Evolutionary conservation across 2,329 filamentous ascomycete genomes (phyloP), one percentile per base, ranked within the genome.

Genomic region (Fusarium sp.): DNA sequence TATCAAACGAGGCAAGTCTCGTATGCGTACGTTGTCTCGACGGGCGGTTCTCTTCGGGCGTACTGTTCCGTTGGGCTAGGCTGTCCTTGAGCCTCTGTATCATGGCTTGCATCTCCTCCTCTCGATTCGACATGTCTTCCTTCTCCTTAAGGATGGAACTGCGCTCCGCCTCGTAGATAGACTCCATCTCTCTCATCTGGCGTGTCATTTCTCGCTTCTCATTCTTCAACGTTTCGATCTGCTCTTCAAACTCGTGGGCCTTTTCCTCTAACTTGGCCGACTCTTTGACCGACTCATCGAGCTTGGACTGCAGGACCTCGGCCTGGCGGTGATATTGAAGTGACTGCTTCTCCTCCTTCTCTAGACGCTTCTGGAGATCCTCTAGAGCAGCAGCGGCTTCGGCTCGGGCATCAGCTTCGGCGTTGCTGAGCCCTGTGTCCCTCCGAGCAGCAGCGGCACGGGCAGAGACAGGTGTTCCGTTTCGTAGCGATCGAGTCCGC

Each of bases 51-150:
- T 90, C 83, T 74, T 90, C 88, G 16, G 87, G 83, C 51, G 82
- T 81, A 46, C 76, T 78, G 74, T 90, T 90, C 78, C 91, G 89
- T 80, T 94, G 91, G 56, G 92, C 90, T 73, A 97, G 83, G 54
- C 89, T 91, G 78, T 97, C 94, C 84, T 97, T 98, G 73, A 99
- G 83, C 60, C 95, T 87, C 81, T 97, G 93, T 76, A 98, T 96
- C 59, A 95, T 91, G 62, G 88, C 85, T 79, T 97, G 93, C 86
- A 98, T 90, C 79, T 97, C 93, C 76, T 97, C 93, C 77, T 97
- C 93, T 62, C 90, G 87, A 73, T 90, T 91, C 59, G 87, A 85
- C 80, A 94, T 91, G 73, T 96, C 93, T 71, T 97, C 94, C 82
- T 96, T 96, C 79, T 98, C 95, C 80, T 94, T 93, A 76, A 93